Conservation (phyloP, 1,139 yeast genomes). For the Protomyces macrosporus region DNA sequence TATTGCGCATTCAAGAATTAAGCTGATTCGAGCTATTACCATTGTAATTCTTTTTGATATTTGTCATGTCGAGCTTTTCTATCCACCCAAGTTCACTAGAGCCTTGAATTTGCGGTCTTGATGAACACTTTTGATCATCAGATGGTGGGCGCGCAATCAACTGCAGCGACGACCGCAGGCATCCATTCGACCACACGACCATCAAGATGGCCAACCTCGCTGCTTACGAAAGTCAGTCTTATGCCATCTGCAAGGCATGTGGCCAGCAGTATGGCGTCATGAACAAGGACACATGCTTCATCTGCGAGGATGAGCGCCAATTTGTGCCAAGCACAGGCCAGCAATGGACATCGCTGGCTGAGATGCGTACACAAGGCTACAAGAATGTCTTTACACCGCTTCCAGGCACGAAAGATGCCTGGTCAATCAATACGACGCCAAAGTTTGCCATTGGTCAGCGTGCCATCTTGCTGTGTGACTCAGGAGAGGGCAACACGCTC, state of each 20-base stretch:
- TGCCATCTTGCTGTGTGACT: slow-evolving; percentile 30
- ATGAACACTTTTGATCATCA: too few relatives aligned
- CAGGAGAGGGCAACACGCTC: slow-evolving; percentile 31
- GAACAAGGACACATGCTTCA: slow-evolving; percentile 9
- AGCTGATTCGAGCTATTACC: too few relatives aligned
- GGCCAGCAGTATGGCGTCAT: slow-evolving; percentile 22
- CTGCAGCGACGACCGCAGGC: too few relatives aligned
- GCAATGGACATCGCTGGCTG: slow-evolving; percentile 31
- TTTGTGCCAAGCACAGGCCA: slow-evolving; percentile 33
- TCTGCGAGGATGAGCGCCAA: slow-evolving; percentile 35
- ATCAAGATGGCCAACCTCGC: not conserved
- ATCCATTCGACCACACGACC: too few relatives aligned
- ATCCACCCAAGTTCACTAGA: too few relatives aligned
- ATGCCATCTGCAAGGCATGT: slow-evolving; percentile 27
- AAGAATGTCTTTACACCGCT: slow-evolving; percentile 20
- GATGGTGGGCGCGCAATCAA: too few relatives aligned
- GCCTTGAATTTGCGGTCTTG: too few relatives aligned
- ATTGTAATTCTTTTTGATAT: too few relatives aligned
- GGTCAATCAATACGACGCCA: slow-evolving; percentile 31
- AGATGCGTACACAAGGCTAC: slow-evolving; percentile 26
- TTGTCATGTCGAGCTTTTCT: too few relatives aligned
- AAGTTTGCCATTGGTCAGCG: slow-evolving; percentile 34
- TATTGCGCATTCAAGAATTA: too few relatives aligned
- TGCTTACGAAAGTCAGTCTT: not conserved
- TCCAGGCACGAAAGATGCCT: slow-evolving; percentile 28